These are phyloP conservation scores for Eucalyptus virginea DNA, from an alignment of 345 rosid genomes.

Conservation along the genomic window DNA sequence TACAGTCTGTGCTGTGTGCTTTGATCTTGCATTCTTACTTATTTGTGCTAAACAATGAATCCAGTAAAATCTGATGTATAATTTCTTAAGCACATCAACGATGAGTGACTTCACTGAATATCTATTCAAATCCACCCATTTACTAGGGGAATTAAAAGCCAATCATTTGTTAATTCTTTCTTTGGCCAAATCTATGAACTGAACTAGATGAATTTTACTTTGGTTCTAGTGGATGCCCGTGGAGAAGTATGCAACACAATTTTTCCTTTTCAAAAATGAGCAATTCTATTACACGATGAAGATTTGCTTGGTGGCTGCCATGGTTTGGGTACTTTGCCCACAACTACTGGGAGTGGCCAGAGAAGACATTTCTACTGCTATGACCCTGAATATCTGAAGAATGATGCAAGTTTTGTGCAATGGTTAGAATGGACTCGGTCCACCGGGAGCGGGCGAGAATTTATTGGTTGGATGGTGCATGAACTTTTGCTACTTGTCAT, in stretches of 20 bases:
- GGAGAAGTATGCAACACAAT: slow-evolving; percentile 20
- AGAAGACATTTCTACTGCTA: neutral
- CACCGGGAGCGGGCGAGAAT: neutral
- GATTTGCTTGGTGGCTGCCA: neutral
- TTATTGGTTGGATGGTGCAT: neutral
- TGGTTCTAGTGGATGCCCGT: slow-evolving; percentile 53
- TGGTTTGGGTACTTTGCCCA: neutral
- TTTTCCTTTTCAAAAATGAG: fast-evolving
- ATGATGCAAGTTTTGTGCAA: neutral
- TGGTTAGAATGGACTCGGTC: neutral
- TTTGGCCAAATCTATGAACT: neutral
- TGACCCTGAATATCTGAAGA: neutral
- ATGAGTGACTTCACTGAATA: neutral
- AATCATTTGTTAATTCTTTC: neutral
- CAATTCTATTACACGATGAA: too few species aligned
- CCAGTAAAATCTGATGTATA: neutral
- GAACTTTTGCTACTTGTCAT: neutral
- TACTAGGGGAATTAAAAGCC: neutral
- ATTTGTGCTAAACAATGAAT: neutral
- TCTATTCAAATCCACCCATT: neutral
- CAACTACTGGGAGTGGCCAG: slow-evolving; percentile 33
- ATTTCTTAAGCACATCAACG: neutral
- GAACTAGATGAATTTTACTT: neutral
- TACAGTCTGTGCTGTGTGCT: neutral
- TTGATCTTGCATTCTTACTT: neutral